A percentile compares a stretch with the other conserved stretches of the same genome.
These are phyloP conservation scores for Gossypioides kirkii DNA, from an alignment of 345 rosid genomes.

Conservation along the genomic window DNA sequence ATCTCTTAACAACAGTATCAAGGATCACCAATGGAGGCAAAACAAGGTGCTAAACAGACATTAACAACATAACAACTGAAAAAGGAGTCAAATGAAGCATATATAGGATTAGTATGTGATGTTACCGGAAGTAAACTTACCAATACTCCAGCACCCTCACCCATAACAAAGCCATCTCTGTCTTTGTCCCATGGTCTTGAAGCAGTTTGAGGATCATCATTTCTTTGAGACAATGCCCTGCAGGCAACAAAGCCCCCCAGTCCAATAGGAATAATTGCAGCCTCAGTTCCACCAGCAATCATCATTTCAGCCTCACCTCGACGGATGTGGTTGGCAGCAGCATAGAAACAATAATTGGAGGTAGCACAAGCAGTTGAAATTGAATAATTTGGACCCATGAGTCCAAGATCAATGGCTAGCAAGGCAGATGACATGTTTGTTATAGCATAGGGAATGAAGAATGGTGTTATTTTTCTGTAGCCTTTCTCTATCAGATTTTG, in stretches of 20 bases:
- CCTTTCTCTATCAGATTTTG: constrained; percentile 85
- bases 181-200: constrained; percentile 98
- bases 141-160: constrained; percentile 97
- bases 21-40: neutral
- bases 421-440: constrained; percentile 99
- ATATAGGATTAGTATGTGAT: neutral
- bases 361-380: constrained; percentile 99
- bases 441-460: constrained; percentile 94
- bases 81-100: neutral
- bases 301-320: constrained; percentile 99
- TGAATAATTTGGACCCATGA: constrained; percentile 99
- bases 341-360: constrained; percentile 94
- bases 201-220: constrained; percentile 96
- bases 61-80: neutral
- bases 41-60: constrained; percentile 1
- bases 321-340: constrained; percentile 98
- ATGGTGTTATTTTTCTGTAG: constrained; percentile 83
- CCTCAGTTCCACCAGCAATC: constrained; percentile 99
- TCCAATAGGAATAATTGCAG: constrained; percentile 96
- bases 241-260: constrained; percentile 99
- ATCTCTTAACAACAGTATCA: neutral
- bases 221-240: constrained; percentile 95
- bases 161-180: constrained; percentile 98
- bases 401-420: constrained; percentile 87
- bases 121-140: constrained; percentile 39